Base-by-base conservation (phyloP, 1,284 basidiomycete species). In the Puccinia coronata region DNA sequence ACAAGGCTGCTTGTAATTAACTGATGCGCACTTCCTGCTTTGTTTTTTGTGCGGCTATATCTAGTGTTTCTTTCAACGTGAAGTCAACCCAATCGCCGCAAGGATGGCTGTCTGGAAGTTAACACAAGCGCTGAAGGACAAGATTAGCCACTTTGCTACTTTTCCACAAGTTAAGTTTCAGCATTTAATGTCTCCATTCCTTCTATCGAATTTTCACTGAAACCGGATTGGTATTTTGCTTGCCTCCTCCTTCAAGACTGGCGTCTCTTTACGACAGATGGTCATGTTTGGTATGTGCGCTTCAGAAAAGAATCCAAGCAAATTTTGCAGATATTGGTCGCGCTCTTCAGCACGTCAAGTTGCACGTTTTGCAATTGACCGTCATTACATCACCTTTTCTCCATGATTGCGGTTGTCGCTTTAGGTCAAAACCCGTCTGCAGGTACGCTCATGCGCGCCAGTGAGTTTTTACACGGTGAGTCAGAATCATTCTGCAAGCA, bases 181-280 rank as follows among this genome's bases (percentile, higher is more conserved):
- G 51, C 51, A n/a, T 55, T 20, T n/a, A 47, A 47, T 39, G 61
- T 57, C 41, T 47, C 31, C 18, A 23, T 51, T 47, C 6, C 3
- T 75, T 67, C 8, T 2, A 20, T 39, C 34, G 34, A n/a, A 34
- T 41, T 57, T 63, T 57, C 49, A 61, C 55, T 67, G 39, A 16
- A 41, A 36, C 63, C 69, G 20, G 73, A 49, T 25, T 53, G 8
- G 6, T 41, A 18, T 28, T 39, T 71, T n/a, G 28, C 77, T 59
- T 39, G 31, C 12, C n/a, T 67, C 41, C 23, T 47, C n/a, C 16
- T 49, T 41, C 74, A 23, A 83, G 73, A 83, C 84, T 18, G 55
- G 80, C n/a, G 93, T 96, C n/a, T 94, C 93, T 0, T 88, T 95
- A 25, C 92, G 95, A 86, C 94, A 96, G 87, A 94, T 95, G 92